Evolutionary conservation across 2,329 filamentous ascomycete species (phyloP).

Genomic region (Gnomoniopsis smithogilvyi): DNA sequence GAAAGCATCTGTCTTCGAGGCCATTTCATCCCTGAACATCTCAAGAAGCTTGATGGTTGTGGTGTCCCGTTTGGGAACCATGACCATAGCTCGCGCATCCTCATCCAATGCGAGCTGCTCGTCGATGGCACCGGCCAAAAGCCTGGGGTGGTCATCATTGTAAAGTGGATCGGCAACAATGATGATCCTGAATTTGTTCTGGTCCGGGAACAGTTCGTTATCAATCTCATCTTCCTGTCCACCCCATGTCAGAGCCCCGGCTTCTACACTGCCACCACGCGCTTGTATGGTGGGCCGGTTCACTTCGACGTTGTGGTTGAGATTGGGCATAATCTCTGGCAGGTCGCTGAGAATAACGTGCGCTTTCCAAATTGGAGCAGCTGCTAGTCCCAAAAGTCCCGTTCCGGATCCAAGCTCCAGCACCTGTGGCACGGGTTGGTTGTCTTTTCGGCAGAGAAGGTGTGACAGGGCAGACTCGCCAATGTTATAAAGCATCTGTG

Average conservation of each 20-base stretch:
- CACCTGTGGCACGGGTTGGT: conserved; percentile 33
- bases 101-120: conserved; percentile 58
- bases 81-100: conserved; percentile 68
- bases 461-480: conserved; percentile 41
- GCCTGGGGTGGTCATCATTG: conserved; percentile 73
- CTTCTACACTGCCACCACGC: conserved; percentile 54
- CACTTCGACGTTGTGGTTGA: conserved; percentile 66
- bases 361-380: conserved; percentile 66
- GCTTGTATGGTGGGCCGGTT: conserved; percentile 58
- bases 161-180: conserved; percentile 87
- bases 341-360: conserved; percentile 78
- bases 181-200: conserved; percentile 62
- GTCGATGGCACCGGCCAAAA: conserved; percentile 69
- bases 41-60: conserved; percentile 60
- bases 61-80: conserved; percentile 74
- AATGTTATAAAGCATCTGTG: conserved; percentile 62
- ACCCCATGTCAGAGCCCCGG: conserved; percentile 74
- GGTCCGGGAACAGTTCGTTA: conserved; percentile 38
- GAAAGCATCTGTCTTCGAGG: conserved; percentile 41
- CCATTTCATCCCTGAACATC: conserved; percentile 62
- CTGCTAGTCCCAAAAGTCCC: conserved; percentile 83
- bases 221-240: conserved; percentile 45
- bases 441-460: conserved; percentile 37
- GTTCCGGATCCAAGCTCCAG: conserved; percentile 90
- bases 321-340: conserved; percentile 77